Percentiles rank a stretch among this genome's conserved stretches.
Evolutionary conservation across 805 yeast species (phyloP).

Genomic region (Candida pini): DNA sequence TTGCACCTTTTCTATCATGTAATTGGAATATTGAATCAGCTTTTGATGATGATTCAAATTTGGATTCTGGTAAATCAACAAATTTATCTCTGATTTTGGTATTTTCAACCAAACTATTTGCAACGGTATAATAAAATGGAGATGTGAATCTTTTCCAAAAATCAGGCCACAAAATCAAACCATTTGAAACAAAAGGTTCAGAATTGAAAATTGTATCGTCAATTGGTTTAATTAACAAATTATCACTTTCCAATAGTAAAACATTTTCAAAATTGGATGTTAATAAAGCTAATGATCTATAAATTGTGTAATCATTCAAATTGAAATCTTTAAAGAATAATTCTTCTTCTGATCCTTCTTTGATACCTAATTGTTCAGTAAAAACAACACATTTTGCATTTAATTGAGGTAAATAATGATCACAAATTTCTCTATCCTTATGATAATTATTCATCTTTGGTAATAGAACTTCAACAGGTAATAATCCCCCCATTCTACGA

Average conservation of each 20-base stretch:
- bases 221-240: slow-evolving; percentile 35
- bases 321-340: slow-evolving; percentile 36
- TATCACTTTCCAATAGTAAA: slow-evolving; percentile 41
- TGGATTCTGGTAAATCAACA: slow-evolving; percentile 18
- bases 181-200: slow-evolving; percentile 45
- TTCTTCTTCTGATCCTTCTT: slow-evolving; percentile 26
- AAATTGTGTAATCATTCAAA: slow-evolving; percentile 26
- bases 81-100: slow-evolving; percentile 29
- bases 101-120: slow-evolving; percentile 37
- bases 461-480: slow-evolving; percentile 43
- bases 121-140: slow-evolving; percentile 62
- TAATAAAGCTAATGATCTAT: slow-evolving; percentile 36
- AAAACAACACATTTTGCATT: slow-evolving; percentile 58
- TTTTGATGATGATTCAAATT: slow-evolving; percentile 20
- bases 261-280: slow-evolving; percentile 42
- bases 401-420: slow-evolving; percentile 34
- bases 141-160: slow-evolving; percentile 75
- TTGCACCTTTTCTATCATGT: slow-evolving; percentile 36
- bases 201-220: slow-evolving; percentile 33
- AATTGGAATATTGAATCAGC: slow-evolving; percentile 15
- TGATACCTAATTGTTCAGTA: slow-evolving; percentile 42
- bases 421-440: slow-evolving; percentile 42
- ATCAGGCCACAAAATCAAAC: slow-evolving; percentile 74
- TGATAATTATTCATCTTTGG: slow-evolving; percentile 36
- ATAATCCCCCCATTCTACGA: slow-evolving; percentile 39